A percentile compares a stretch with the other conserved stretches of the same genome.
phyloP scores from a whole-genome alignment of 2,329 filamentous ascomycete genomes.

The Aspergillus felis region DNA sequence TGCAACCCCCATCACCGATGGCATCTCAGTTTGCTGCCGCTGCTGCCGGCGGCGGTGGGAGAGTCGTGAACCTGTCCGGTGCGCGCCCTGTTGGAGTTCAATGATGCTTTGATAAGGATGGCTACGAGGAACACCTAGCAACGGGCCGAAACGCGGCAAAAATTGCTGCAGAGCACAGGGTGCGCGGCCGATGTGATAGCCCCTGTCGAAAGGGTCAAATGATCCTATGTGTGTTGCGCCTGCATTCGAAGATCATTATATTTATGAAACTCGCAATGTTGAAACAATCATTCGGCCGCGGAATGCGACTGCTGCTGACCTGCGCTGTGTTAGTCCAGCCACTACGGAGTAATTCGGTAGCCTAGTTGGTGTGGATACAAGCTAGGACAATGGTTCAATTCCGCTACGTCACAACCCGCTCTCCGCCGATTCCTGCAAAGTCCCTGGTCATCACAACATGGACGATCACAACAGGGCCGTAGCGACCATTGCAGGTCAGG shows the following conservation, averaged over 20 bases:
- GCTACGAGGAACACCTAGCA: neutral
- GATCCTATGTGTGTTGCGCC: neutral
- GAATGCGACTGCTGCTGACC: neutral
- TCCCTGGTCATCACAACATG: constrained; percentile 34
- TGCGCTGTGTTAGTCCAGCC: neutral
- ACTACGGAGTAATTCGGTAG: neutral
- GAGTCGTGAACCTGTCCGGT: constrained; percentile 56
- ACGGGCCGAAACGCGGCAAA: neutral
- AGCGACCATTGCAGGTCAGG: constrained; percentile 12
- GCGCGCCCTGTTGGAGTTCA: constrained; percentile 49
- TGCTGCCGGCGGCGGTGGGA: constrained; percentile 41
- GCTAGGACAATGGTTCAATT: neutral
- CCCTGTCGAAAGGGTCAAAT: neutral
- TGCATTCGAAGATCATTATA: neutral
- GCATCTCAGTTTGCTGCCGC: constrained; percentile 17
- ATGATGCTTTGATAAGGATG: constrained; percentile 7
- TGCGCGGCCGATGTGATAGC: neutral
- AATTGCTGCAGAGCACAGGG: neutral
- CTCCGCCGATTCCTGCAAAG: constrained; percentile 47
- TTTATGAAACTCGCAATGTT: neutral
- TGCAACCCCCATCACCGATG: constrained; percentile 40
- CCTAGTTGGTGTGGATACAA: neutral
- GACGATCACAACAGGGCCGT: constrained; percentile 14
- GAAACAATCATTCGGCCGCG: neutral
- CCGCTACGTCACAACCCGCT: neutral